These are phyloP conservation scores for Solanum pinnatisectum DNA, from an alignment of 257 asterid species.

Conservation along the genomic window DNA sequence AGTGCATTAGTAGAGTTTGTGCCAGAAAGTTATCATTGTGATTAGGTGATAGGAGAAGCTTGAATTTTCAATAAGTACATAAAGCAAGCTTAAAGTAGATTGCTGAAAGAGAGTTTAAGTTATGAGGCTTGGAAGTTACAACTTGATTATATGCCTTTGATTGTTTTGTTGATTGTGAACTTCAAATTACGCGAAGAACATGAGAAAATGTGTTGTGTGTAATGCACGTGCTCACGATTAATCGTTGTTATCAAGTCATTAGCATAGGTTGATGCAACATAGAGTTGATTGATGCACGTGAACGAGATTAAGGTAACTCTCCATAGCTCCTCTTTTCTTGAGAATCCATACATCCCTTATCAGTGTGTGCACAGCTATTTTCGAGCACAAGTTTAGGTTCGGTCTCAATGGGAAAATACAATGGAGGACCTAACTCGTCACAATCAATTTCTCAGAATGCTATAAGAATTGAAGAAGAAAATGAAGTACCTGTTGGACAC, in stretches of 20 bases:
- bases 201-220: neutral
- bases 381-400: neutral
- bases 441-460: neutral
- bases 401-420: neutral
- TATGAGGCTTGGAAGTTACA: neutral
- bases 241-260: neutral
- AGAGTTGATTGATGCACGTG: neutral
- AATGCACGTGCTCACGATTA: neutral
- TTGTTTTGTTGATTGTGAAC: neutral
- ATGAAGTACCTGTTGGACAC: neutral
- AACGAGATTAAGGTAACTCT: neutral
- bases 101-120: neutral
- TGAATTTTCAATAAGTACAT: neutral
- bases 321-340: neutral
- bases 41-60: neutral
- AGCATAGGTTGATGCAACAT: neutral
- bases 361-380: neutral
- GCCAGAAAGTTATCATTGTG: neutral
- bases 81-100: neutral
- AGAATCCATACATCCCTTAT: neutral
- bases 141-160: neutral
- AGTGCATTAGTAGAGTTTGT: neutral
- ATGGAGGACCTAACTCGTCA: neutral
- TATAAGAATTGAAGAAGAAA: neutral
- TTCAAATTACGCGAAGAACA: neutral